phyloP scores from a whole-genome alignment of 1,284 basidiomycete genomes.

The Ganoderma boninense region DNA sequence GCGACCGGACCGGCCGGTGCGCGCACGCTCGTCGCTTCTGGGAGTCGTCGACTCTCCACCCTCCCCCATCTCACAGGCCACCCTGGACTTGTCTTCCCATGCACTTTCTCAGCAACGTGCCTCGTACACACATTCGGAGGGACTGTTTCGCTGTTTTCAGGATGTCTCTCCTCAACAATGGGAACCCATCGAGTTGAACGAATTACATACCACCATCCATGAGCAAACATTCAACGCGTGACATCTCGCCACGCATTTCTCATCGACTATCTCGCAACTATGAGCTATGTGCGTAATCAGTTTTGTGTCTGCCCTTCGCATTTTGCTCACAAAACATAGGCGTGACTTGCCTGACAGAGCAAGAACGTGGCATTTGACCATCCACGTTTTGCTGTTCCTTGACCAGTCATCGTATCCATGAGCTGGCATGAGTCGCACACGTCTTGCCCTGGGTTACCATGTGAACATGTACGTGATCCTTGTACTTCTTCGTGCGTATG shows the following conservation, averaged over 20 bases:
- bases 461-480: background rate
- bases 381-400: background rate
- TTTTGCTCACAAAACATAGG: constrained; percentile 15
- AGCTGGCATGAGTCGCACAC: background rate
- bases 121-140: constrained; percentile 4
- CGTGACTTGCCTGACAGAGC: constrained; percentile 16
- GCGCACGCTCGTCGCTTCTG: constrained; percentile 19
- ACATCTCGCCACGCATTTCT: background rate
- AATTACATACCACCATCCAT: background rate
- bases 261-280: constrained; percentile 11
- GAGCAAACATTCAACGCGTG: background rate
- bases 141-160: constrained; percentile 12
- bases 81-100: constrained; percentile 17
- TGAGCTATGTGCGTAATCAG: constrained; percentile 11
- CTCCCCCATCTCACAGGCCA: background rate
- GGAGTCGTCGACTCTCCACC: constrained; percentile 6
- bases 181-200: background rate
- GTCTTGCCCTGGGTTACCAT: background rate
- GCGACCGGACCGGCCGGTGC: constrained; percentile 25
- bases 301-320: background rate
- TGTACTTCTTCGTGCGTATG: background rate
- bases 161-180: constrained; percentile 4
- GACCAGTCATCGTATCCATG: background rate
- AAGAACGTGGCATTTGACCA: constrained; percentile 2
- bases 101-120: constrained; percentile 2